Conservation (phyloP, 192 early-diverging fungal species). For the Coemansia sp. region DNA sequence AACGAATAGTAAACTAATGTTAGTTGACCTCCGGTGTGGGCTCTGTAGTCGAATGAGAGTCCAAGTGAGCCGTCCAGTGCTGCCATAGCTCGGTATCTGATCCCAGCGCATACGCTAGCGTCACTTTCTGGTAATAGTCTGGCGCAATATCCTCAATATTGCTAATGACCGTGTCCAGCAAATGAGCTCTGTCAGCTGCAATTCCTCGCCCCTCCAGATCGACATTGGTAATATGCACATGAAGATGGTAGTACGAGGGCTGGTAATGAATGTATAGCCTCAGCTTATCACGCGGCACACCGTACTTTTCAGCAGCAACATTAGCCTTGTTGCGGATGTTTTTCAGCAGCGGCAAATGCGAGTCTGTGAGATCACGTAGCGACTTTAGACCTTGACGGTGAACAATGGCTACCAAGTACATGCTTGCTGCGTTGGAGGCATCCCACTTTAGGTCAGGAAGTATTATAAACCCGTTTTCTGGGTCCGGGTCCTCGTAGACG, state of each 20-base stretch:
- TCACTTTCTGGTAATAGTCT: constrained; percentile 66
- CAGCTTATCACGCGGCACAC: constrained; percentile 60
- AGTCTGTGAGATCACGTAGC: constrained; percentile 60
- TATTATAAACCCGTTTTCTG: constrained; percentile 67
- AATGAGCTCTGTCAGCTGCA: constrained; percentile 64
- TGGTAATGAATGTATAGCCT: constrained; percentile 78
- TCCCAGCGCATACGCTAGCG: constrained; percentile 62
- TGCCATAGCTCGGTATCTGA: constrained; percentile 49
- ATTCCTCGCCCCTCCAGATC: constrained; percentile 59
- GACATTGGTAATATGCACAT: constrained; percentile 74
- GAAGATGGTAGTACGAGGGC: constrained; percentile 82
- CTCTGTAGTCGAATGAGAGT: not conserved
- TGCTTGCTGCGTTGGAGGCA: constrained; percentile 53
- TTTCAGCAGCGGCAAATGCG: constrained; percentile 65
- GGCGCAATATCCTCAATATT: constrained; percentile 63
- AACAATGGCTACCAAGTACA: constrained; percentile 70
- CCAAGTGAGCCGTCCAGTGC: constrained; percentile 17
- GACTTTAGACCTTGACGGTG: constrained; percentile 59
- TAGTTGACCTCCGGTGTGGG: not conserved
- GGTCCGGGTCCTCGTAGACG: constrained; percentile 60
- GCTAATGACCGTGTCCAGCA: constrained; percentile 68
- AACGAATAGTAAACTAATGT: not conserved
- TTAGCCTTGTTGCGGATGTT: constrained; percentile 59
- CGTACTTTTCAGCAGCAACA: constrained; percentile 47
- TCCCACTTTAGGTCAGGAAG: constrained; percentile 86